These are phyloP conservation scores for Vaccinium macrocarpon DNA, from an alignment of 148 eudicot species.

Conservation along the genomic window DNA sequence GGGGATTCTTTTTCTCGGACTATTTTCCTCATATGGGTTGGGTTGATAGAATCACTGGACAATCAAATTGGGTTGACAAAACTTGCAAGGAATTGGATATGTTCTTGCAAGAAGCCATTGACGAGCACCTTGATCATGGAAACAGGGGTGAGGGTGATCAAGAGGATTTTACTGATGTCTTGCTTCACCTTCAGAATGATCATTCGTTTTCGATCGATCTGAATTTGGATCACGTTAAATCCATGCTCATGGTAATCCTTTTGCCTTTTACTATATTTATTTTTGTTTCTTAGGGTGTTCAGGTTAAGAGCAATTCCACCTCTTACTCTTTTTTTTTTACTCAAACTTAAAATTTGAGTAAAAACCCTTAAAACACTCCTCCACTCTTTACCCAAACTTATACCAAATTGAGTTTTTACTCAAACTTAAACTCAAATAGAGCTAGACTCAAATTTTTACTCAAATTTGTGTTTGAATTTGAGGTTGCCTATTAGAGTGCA, in stretches of 20 bases:
- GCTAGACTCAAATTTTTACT: too few relatives aligned
- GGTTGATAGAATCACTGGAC: slow-evolving; percentile 10
- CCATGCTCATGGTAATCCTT: slow-evolving; percentile 9
- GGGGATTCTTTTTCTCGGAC: neutral
- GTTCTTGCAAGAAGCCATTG: slow-evolving; percentile 6
- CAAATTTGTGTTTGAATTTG: too few relatives aligned
- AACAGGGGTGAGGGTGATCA: neutral
- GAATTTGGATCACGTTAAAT: neutral
- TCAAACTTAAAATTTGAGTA: too few relatives aligned
- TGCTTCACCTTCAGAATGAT: slow-evolving; percentile 1
- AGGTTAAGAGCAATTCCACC: too few relatives aligned
- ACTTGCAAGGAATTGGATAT: slow-evolving; percentile 3
- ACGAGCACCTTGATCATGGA: slow-evolving; percentile 6
- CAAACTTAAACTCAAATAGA: too few relatives aligned
- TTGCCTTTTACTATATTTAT: neutral
- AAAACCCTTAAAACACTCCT: too few relatives aligned
- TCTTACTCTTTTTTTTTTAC: too few relatives aligned
- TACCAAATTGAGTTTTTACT: too few relatives aligned
- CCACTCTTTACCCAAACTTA: too few relatives aligned
- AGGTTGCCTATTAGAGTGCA: too few relatives aligned
- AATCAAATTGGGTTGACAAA: neutral
- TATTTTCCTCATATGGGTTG: slow-evolving; percentile 10
- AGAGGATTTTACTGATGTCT: neutral
- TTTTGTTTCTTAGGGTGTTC: too few relatives aligned
- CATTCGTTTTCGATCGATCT: neutral